Evolutionary conservation across 208 protist species (phyloP), one percentile per base, ranked within the genome.

Genomic region (Trypanosoma congolense): DNA sequence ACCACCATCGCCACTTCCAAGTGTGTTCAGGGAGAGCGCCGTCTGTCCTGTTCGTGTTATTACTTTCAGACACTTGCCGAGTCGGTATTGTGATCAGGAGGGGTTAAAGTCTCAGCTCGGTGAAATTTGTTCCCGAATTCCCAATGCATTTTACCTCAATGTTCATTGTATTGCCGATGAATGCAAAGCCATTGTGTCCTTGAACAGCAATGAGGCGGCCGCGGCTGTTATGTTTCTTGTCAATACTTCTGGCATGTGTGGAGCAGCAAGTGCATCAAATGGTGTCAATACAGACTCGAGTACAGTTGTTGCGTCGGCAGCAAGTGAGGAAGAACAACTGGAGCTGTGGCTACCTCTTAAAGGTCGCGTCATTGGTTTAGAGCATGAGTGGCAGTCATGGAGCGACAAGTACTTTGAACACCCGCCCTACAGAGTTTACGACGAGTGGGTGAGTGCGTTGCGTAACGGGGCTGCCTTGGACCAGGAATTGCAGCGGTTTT

Each of bases 81-180:
- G 1, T 10, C 58, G 49, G 30, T 60, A 67, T 24, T 67, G 35
- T 28, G 45, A 3, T 3, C 35, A 29, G 19, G 53, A 55, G 35
- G 53, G 14, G 9, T 49, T 67, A 45, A 59, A 55, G 35, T 41
- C 28, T 16, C 45, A 60, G 21, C 45, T 67, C 14, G 51, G 41
- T 12, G 18, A 53, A 25, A 67, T 60, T 16, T 67, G 61, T 36
- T 21, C 21, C 2, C 28, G 61, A 47, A 60, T 67, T 56, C 61
- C 61, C 4, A 51, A 58, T 35, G 41, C 61, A 18, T 58, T 29
- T 19, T 67, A 59, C 30, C 30, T 67, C n/a, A 67, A 60, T 21
- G 36, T 67, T 0, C 41, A 31, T n/a, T 67, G 61, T 40, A 22
- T 61, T 24, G 52, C 51, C 6, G 28, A 8, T 40, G 46, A 67